Conservation (phyloP, 2,329 filamentous ascomycete genomes). For the Myriosclerotinia duriaeana region DNA sequence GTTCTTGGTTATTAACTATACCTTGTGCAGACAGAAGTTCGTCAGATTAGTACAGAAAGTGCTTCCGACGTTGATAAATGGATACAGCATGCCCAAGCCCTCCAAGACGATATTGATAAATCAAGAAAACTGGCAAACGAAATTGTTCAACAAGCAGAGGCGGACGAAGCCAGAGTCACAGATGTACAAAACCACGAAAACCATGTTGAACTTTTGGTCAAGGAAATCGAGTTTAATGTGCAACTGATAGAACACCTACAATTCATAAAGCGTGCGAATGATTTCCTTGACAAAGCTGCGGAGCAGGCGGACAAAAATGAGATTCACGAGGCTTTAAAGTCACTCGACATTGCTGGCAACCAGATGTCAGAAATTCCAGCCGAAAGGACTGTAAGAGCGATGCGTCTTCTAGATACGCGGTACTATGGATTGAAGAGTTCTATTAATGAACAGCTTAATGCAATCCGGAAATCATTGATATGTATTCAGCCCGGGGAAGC, state of each 20-base stretch:
- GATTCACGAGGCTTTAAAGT: slow-evolving; percentile 56
- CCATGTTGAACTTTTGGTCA: slow-evolving; percentile 56
- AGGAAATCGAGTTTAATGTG: slow-evolving; percentile 58
- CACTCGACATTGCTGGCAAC: slow-evolving; percentile 61
- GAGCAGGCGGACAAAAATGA: slow-evolving; percentile 53
- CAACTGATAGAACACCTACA: slow-evolving; percentile 54
- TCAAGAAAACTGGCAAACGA: slow-evolving; percentile 77
- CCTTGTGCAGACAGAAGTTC: slow-evolving; percentile 56
- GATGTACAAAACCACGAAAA: slow-evolving; percentile 49
- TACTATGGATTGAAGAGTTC: slow-evolving; percentile 64
- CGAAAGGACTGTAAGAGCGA: slow-evolving; percentile 60
- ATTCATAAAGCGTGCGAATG: slow-evolving; percentile 57
- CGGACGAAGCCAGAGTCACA: slow-evolving; percentile 50
- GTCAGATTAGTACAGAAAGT: slow-evolving; percentile 71
- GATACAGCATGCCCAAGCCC: slow-evolving; percentile 78
- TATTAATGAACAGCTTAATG: slow-evolving; percentile 64
- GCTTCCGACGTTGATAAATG: slow-evolving; percentile 80
- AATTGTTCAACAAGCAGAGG: slow-evolving; percentile 76
- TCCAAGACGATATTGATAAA: slow-evolving; percentile 81
- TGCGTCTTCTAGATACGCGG: slow-evolving; percentile 64
- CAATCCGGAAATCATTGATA: slow-evolving; percentile 70
- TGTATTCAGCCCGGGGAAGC: slow-evolving; percentile 57
- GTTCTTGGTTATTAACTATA: slow-evolving; percentile 22
- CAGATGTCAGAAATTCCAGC: slow-evolving; percentile 60
- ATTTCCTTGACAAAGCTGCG: slow-evolving; percentile 63